Percentiles rank a stretch among this genome's conserved stretches.
Evolutionary conservation across 2,329 filamentous ascomycete species (phyloP).

Genomic region (Pseudodiploospora longispora): DNA sequence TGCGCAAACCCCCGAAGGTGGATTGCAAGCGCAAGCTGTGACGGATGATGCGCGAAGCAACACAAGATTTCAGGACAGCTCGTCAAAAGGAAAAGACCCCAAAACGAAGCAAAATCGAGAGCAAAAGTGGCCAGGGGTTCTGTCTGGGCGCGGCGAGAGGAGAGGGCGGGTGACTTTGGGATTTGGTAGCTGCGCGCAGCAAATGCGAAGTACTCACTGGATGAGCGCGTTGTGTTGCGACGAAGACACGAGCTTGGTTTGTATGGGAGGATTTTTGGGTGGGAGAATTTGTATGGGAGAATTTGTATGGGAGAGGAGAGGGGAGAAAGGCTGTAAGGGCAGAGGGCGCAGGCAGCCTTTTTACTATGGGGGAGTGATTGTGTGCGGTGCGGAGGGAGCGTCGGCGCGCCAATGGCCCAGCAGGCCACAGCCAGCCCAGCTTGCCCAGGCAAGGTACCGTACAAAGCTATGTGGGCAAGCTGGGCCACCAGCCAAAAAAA

Average conservation of each 20-base stretch:
- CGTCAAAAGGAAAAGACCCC: constrained; percentile 7
- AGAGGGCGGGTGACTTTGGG: constrained; percentile 23
- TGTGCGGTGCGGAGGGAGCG: constrained; percentile 26
- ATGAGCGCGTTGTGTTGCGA: constrained; percentile 34
- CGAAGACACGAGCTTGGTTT: constrained; percentile 34
- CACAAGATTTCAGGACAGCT: neutral
- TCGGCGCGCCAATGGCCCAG: constrained; percentile 10
- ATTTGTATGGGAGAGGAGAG: constrained; percentile 56
- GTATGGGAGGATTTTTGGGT: constrained; percentile 38
- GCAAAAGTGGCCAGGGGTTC: constrained; percentile 8
- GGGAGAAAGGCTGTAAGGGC: constrained; percentile 47
- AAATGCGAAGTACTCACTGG: constrained; percentile 47
- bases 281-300: constrained; percentile 35
- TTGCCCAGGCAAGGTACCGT: too few relatives aligned
- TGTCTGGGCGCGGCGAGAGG: constrained; percentile 4
- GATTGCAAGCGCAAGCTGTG: constrained; percentile 1
- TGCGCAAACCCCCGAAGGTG: constrained; percentile 1
- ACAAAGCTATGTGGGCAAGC: too few relatives aligned
- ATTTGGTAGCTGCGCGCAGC: constrained; percentile 29
- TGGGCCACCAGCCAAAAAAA: too few relatives aligned
- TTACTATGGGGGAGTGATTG: constrained; percentile 60
- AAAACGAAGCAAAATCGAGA: constrained; percentile 14
- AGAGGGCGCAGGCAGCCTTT: constrained; percentile 48
- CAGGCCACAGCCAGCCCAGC: neutral
- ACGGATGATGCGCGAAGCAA: constrained; percentile 11